Evolutionary conservation across 805 yeast species (phyloP).

Genomic region (Metschnikowia arizonensis): DNA sequence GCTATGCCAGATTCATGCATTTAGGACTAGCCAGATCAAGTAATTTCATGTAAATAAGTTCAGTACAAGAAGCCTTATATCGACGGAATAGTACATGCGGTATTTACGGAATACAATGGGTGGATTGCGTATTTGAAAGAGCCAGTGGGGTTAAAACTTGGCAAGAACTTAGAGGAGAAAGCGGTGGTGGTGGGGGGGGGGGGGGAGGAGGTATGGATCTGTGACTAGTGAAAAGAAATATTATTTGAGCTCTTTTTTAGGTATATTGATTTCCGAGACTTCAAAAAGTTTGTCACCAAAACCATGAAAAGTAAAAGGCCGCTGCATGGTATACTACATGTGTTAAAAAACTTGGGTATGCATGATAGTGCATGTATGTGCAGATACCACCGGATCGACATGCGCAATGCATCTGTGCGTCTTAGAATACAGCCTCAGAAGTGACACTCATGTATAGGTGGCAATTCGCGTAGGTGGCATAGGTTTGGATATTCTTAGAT

Average conservation of each 20-base stretch:
- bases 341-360: background rate
- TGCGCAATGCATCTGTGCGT: constrained; percentile 6
- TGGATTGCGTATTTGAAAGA: background rate
- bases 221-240: background rate
- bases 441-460: constrained; percentile 1
- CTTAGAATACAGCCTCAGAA: constrained; percentile 3
- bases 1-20: background rate
- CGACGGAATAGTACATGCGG: background rate
- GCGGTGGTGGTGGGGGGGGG: too few relatives aligned
- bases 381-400: background rate
- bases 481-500: background rate
- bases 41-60: background rate
- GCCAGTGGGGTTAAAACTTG: background rate
- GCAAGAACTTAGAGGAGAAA: too few relatives aligned
- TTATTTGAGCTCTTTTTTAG: background rate
- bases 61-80: background rate
- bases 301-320: background rate
- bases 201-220: background rate
- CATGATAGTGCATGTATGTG: background rate
- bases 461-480: constrained; percentile 1
- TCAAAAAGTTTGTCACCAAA: background rate
- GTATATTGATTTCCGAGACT: background rate
- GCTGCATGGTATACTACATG: background rate
- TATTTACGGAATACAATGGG: background rate
- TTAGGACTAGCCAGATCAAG: background rate